Evolutionary conservation across 148 eudicot species (phyloP), one percentile per base, ranked within the genome.

Genomic region (Nyssa sinensis): DNA sequence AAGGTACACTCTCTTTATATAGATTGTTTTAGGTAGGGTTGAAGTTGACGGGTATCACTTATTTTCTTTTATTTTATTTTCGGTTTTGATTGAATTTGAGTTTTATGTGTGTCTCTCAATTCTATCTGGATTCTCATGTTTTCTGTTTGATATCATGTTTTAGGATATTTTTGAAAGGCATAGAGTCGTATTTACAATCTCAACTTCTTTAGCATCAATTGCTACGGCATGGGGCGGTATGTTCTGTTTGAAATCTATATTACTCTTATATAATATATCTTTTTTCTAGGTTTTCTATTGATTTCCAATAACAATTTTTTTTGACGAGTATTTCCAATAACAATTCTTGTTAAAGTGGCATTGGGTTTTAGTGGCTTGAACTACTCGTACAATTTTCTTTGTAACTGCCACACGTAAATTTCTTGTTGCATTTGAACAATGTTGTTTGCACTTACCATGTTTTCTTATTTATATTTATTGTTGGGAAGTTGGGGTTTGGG

Each of bases 141-240:
- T 71, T 21, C 32, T 53, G 14, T 19, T 58, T 73, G 35, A 30
- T 39, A 47, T 78, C 49, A 35, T 34, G 59, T 71, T 67, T 11
- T 66, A 91, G 97, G 94, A 88, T 66, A 89, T 85, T 24, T 95
- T 95, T 82, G 98, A 95, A 89, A 84, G 93, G 89, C 98, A 95
- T 74, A 90, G 73, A 78, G 94, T 95, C 76, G 96, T 92, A 5
- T 90, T 95, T 74, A 95, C 98, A n/a, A 73, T 95, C 57, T 76
- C 81, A 44, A 95, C 96, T 49, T 95, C 98, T 60, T 72, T 90
- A 27, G 97, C 97, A 55, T 95, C 98, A 11, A 86, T 92, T 75
- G 90, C 77, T 67, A 90, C 94, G 39, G 98, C 97, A 23, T 95
- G 89, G 91, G 79, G 83, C 37, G 98, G 98, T 93, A 67, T 71